Conservation (phyloP, 495 filamentous ascomycete genomes). For the Cetradonia linearis region DNA sequence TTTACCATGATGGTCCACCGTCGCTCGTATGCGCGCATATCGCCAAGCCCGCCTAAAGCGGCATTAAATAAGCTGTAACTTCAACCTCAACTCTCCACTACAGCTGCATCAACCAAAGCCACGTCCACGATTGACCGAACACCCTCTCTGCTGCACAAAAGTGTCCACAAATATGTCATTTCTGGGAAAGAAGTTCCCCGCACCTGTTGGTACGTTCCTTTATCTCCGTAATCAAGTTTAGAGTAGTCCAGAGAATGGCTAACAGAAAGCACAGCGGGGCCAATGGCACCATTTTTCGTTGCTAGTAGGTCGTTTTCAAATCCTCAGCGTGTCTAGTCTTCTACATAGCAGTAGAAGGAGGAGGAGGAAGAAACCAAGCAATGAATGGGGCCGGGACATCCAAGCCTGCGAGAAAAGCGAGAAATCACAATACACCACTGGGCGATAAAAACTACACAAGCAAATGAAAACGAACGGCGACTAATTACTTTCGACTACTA, state of each 20-base stretch:
- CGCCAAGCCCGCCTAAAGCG: too few species aligned
- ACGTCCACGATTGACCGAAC: not conserved
- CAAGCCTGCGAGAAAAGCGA: not conserved
- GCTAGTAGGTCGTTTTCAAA: slow-evolving; percentile 58
- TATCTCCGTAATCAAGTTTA: not conserved
- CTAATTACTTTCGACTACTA: slow-evolving; percentile 28
- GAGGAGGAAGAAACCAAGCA: too few species aligned
- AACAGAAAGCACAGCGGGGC: slow-evolving; percentile 52
- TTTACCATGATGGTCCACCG: too few species aligned
- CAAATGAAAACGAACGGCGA: not conserved
- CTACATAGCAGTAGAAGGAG: not conserved
- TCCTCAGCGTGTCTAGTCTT: not conserved
- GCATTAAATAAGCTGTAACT: too few species aligned
- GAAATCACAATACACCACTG: not conserved
- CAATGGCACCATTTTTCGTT: slow-evolving; percentile 83
- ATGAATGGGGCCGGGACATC: not conserved
- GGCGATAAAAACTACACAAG: too few species aligned
- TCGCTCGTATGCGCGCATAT: too few species aligned
- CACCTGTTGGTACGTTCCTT: slow-evolving; percentile 65
- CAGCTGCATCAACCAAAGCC: slow-evolving; percentile 39
- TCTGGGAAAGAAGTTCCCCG: slow-evolving; percentile 88
- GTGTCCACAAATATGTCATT: slow-evolving; percentile 40
- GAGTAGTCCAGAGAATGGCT: slow-evolving; percentile 8
- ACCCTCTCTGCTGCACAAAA: not conserved
- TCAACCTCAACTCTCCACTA: slow-evolving; percentile 26